Evolutionary conservation across 2,329 filamentous ascomycete genomes (phyloP).

Genomic region (Aspergillus tubingensis): DNA sequence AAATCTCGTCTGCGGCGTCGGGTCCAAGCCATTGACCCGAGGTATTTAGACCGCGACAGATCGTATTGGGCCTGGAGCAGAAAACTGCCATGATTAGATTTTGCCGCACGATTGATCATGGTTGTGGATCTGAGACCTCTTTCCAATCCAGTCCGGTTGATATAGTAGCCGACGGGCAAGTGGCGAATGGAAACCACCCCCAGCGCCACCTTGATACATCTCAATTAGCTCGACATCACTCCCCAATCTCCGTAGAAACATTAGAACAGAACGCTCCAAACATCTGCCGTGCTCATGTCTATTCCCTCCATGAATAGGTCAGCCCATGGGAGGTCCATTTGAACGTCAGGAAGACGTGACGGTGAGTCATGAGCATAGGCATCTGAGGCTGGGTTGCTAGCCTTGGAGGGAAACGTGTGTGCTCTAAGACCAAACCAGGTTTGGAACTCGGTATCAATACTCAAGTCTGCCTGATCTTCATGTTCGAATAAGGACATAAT

Average conservation of each 20-base stretch:
- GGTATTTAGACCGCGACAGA: too few species aligned
- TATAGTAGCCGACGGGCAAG: too few species aligned
- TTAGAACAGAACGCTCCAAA: conserved; percentile 12
- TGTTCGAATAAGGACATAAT: conserved; percentile 21
- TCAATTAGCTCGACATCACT: too few species aligned
- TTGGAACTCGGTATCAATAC: conserved; percentile 26
- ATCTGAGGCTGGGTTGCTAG: neutral
- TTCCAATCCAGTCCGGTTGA: too few species aligned
- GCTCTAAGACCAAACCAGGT: conserved; percentile 27
- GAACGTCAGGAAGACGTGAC: conserved; percentile 11
- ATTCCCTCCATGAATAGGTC: conserved; percentile 17
- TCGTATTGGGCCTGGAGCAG: too few species aligned
- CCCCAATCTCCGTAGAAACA: neutral
- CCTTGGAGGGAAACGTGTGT: conserved; percentile 10
- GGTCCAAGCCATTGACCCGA: too few species aligned
- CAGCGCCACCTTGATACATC: too few species aligned
- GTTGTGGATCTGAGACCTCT: too few species aligned
- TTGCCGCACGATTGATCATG: too few species aligned
- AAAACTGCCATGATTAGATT: too few species aligned
- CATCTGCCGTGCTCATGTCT: conserved; percentile 14
- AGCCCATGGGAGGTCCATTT: conserved; percentile 16
- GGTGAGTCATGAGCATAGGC: neutral
- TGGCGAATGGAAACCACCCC: too few species aligned
- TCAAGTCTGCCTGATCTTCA: conserved; percentile 6
- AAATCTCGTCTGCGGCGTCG: too few species aligned